Evolutionary conservation across 208 protist genomes (phyloP).

Genomic region (Wallacemonas sp.): DNA sequence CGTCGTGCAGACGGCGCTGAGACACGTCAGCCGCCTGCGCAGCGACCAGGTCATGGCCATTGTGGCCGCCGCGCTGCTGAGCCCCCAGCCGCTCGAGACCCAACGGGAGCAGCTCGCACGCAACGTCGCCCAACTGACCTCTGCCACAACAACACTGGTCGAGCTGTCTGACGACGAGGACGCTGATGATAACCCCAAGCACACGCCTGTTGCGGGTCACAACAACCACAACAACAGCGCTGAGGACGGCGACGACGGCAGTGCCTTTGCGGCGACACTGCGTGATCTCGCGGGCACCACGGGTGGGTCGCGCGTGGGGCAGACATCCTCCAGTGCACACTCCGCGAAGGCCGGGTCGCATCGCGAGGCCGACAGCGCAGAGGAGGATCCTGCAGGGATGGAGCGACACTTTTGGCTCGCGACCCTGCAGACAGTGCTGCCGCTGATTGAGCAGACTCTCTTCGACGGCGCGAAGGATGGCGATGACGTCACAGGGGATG

Average conservation of each 20-base stretch:
- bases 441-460: slow-evolving; percentile 2
- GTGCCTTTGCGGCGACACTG: not conserved
- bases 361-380: no score
- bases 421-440: not conserved
- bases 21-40: slow-evolving; percentile 21
- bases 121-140: slow-evolving; percentile 31
- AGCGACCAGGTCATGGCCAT: slow-evolving; percentile 35
- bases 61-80: slow-evolving; percentile 54
- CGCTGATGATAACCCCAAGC: no score
- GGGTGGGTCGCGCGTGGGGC: no score
- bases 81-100: slow-evolving; percentile 34
- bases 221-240: not conserved
- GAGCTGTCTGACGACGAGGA: slow-evolving; percentile 9
- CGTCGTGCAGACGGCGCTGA: slow-evolving; percentile 60
- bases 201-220: not conserved
- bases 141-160: not conserved
- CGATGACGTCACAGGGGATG: slow-evolving; percentile 9
- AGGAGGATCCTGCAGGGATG: slow-evolving; percentile 5
- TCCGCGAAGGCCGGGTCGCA: no score
- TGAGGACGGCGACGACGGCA: not conserved
- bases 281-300: slow-evolving; percentile 3
- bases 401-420: slow-evolving; percentile 17
- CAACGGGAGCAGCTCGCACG: slow-evolving; percentile 37
- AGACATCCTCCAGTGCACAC: no score
- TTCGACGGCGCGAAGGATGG: slow-evolving; percentile 1